Base-by-base conservation (phyloP, 2,329 filamentous ascomycete species). In the Clarireedia hainanense region DNA sequence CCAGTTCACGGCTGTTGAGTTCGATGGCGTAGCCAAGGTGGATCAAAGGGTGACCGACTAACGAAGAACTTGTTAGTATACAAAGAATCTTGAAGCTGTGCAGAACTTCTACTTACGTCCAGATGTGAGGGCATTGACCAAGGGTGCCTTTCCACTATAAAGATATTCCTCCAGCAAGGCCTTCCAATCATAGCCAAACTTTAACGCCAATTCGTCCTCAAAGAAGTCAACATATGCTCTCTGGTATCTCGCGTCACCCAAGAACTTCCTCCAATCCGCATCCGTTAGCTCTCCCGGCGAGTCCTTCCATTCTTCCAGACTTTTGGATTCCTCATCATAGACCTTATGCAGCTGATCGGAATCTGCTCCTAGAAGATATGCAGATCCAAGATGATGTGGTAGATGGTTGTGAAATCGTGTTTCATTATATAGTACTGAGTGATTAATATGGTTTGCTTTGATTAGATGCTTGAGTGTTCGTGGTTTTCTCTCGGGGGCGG, bases 11-110 rank as follows among this genome's bases (percentile, higher is more conserved):
- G 63, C 81, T 94, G 59, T 88, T 82, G 64, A 97, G 78, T 74
- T 99, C 92, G 67, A 87, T 92, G 9, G 91, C 94, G 68, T 95
- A 96, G n/a, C 84, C 91, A 2, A 99, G 79, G 66, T 97, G 94
- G 57, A 97, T 94, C n/a, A 97, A 76, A 1, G 92, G 89, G 65
- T 96, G 89, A 17, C 87, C 92, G 58, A 96, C 88, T 92, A 61
- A 4, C 26, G 55, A 40, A 20, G 39, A n/a, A 14, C 27, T 9
- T 15, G 6, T 3, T 12, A 39, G 43, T 61, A 34, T 62, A 52
- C n/a, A 20, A 20, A 20, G 15, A 14, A 17, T 51, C 14, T 27
- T 36, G 3, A 24, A 40, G 36, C 61, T 74, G 52, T 75, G 70
- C 55, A 55, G 30, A 24, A 20, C 17, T 14, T 20, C 45, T 50